phyloP scores from a whole-genome alignment of 2,329 filamentous ascomycete genomes.

The Cladosporium sp. region DNA sequence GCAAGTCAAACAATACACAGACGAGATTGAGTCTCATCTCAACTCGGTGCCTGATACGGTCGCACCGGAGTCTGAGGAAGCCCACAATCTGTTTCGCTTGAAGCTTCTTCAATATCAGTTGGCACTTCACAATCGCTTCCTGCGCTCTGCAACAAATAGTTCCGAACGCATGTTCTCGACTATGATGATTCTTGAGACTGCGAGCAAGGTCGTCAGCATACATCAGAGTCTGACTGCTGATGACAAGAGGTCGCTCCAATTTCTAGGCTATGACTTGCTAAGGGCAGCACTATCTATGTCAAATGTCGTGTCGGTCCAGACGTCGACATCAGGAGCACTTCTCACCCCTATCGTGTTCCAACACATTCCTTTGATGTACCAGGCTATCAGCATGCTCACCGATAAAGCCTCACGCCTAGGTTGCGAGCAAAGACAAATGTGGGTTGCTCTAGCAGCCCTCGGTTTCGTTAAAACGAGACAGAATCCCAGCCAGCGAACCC shows the following conservation, averaged over 20 bases:
- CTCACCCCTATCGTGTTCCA: background rate
- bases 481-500: conserved; percentile 19
- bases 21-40: conserved; percentile 29
- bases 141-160: conserved; percentile 22
- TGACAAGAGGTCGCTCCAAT: conserved; percentile 23
- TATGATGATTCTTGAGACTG: conserved; percentile 26
- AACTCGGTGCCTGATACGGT: conserved; percentile 25
- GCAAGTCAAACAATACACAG: conserved; percentile 29
- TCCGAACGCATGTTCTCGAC: conserved; percentile 27
- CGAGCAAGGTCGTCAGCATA: conserved; percentile 24
- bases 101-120: conserved; percentile 31
- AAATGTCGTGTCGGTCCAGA: background rate
- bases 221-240: conserved; percentile 22
- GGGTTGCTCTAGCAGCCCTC: conserved; percentile 27
- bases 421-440: conserved; percentile 27
- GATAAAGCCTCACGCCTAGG: conserved; percentile 28
- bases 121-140: conserved; percentile 27
- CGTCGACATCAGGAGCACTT: background rate
- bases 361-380: background rate
- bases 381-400: conserved; percentile 26
- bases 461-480: conserved; percentile 25
- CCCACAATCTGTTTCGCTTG: conserved; percentile 24
- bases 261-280: conserved; percentile 27
- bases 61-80: conserved; percentile 13
- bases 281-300: conserved; percentile 26